Conservation (phyloP, 495 filamentous ascomycete species). For the Lichina pygmaea region DNA sequence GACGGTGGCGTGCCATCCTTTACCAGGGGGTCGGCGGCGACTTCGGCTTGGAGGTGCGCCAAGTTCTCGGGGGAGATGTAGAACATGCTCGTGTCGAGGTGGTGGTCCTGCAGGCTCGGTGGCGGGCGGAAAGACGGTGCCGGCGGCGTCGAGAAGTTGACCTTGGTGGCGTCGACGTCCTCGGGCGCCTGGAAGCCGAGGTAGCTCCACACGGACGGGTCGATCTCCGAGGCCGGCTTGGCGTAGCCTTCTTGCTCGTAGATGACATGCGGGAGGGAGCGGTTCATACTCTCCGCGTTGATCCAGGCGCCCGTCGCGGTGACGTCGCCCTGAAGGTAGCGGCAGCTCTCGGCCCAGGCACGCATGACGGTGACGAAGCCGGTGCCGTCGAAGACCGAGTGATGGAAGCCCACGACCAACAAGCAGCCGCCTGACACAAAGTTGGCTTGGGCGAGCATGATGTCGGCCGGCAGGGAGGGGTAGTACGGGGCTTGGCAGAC, state of each 20-base stretch:
- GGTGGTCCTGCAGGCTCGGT: no score
- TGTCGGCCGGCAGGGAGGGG: conserved; percentile 10
- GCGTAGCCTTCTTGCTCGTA: conserved; percentile 9
- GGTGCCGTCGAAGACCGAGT: background rate
- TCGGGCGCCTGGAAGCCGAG: conserved; percentile 6
- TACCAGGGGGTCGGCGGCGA: no score
- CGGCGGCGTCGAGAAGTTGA: background rate
- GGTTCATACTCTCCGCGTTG: conserved; percentile 13
- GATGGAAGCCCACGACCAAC: background rate
- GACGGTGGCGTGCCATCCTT: no score
- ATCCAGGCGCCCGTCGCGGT: conserved; percentile 12
- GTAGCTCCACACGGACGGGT: conserved; percentile 8
- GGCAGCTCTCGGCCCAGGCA: background rate
- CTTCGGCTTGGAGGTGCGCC: no score
- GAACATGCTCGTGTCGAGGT: no score
- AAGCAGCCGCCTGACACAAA: conserved; percentile 10
- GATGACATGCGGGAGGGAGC: conserved; percentile 10
- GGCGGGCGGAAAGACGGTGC: conserved; percentile 5
- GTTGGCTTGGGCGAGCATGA: conserved; percentile 13
- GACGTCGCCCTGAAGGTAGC: no score
- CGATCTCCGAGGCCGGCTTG: conserved; percentile 5
- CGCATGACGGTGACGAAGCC: background rate
- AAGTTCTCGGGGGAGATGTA: no score
- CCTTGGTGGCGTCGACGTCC: background rate
- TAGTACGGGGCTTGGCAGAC: no score